These are phyloP conservation scores for Drosera spatulata DNA, from an alignment of 179 eudicot genomes.

Conservation along the genomic window DNA sequence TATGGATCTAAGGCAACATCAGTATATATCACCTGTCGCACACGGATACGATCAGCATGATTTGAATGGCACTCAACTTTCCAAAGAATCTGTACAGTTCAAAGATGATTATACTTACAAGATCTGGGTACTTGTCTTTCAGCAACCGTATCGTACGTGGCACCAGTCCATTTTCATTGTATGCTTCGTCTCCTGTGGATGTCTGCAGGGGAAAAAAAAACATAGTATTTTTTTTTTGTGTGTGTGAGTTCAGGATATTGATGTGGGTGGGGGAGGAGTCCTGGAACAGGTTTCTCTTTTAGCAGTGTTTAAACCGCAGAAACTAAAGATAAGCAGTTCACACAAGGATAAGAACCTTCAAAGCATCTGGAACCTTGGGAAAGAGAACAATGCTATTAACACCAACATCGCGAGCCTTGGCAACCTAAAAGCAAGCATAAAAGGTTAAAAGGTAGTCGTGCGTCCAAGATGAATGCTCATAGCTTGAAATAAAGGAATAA, in stretches of 20 bases:
- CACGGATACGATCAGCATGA: conserved; percentile 2
- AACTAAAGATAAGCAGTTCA: neutral
- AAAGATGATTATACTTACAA: conserved; percentile 42
- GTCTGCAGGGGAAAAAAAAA: conserved; percentile 34
- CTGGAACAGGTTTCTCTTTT: neutral
- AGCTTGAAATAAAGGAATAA: too few species aligned
- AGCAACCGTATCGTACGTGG: conserved; percentile 83
- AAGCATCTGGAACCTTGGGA: conserved; percentile 96
- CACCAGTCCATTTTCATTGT: conserved; percentile 87
- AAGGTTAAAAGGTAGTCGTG: neutral
- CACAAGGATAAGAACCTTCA: conserved; percentile 48
- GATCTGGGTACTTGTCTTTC: conserved; percentile 95
- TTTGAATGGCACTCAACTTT: neutral
- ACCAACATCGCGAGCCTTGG: conserved; percentile 91
- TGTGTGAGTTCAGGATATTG: too few species aligned
- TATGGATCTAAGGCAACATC: conserved; percentile 99
- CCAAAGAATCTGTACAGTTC: neutral
- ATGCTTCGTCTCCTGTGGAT: conserved; percentile 94
- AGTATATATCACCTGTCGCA: conserved; percentile 66
- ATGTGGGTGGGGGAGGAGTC: too few species aligned
- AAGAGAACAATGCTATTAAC: conserved; percentile 87
- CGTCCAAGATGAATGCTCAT: neutral
- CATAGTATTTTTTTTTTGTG: neutral
- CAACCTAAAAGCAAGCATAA: conserved; percentile 31
- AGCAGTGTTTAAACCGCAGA: neutral